Evolutionary conservation across 768 basidiomycete genomes (phyloP).

Genomic region (Gloeostereum incarnatum): DNA sequence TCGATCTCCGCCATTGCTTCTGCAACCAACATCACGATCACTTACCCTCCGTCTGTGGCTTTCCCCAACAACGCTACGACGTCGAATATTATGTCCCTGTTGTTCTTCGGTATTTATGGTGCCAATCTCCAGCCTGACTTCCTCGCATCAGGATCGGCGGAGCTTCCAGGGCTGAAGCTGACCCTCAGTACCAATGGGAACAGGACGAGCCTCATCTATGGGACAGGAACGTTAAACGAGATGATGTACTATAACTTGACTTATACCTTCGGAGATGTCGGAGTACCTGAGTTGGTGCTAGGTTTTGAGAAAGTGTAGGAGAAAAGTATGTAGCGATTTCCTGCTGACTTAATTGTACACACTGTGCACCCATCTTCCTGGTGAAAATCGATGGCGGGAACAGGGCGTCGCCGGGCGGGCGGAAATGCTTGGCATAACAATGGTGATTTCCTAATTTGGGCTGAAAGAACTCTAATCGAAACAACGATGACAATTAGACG

Average conservation of each 20-base stretch:
- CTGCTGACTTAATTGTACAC: too few species aligned
- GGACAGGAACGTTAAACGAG: constrained; percentile 13
- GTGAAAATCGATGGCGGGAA: too few species aligned
- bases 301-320: constrained; percentile 11
- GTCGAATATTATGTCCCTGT: constrained; percentile 16
- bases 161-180: constrained; percentile 15
- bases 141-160: constrained; percentile 10
- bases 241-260: constrained; percentile 19
- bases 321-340: too few species aligned
- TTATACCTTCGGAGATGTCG: constrained; percentile 10
- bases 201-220: constrained; percentile 14
- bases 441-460: too few species aligned
- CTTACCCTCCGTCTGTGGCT: constrained; percentile 16
- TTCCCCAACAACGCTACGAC: constrained; percentile 12
- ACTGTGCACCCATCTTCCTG: too few species aligned
- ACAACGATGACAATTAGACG: too few species aligned
- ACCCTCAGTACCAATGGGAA: constrained; percentile 12
- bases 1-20: constrained; percentile 15
- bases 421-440: too few species aligned
- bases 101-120: constrained; percentile 15
- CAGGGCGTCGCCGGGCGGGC: too few species aligned
- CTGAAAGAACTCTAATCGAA: too few species aligned
- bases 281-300: constrained; percentile 11
- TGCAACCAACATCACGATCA: constrained; percentile 12
- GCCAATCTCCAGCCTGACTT: constrained; percentile 11